These are phyloP conservation scores for Epicoccum sorghinum DNA, from an alignment of 2,329 filamentous ascomycete species.

Conservation along the genomic window DNA sequence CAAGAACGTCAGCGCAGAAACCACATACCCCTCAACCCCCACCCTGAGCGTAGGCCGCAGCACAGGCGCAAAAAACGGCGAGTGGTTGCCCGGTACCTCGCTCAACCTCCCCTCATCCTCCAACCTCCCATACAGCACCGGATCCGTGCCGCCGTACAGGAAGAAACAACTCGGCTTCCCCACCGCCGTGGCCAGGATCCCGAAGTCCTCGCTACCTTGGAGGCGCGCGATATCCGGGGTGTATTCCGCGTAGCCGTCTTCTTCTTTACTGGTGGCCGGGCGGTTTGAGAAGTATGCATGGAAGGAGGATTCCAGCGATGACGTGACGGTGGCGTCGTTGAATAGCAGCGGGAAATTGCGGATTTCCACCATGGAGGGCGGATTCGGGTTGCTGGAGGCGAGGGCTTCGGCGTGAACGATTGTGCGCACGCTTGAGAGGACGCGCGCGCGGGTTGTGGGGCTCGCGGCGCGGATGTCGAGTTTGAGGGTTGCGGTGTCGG, in stretches of 20 bases:
- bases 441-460: conserved; percentile 53
- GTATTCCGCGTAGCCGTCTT: conserved; percentile 32
- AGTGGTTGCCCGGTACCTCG: conserved; percentile 66
- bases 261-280: not conserved
- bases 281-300: conserved; percentile 50
- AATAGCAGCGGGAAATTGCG: conserved; percentile 56
- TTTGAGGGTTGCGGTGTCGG: conserved; percentile 60
- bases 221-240: conserved; percentile 50
- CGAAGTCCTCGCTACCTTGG: conserved; percentile 64
- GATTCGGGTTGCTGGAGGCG: conserved; percentile 54
- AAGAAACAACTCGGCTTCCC: conserved; percentile 62
- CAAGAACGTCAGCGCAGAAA: conserved; percentile 58
- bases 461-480: conserved; percentile 61
- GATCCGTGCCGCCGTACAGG: conserved; percentile 61
- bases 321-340: conserved; percentile 57
- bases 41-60: conserved; percentile 63
- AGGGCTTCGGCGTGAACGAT: conserved; percentile 63
- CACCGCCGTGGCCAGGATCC: conserved; percentile 58
- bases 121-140: conserved; percentile 57
- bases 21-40: conserved; percentile 58
- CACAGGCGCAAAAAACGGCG: conserved; percentile 63
- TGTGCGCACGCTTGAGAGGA: conserved; percentile 56
- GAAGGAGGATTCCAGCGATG: conserved; percentile 53
- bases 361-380: conserved; percentile 52
- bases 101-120: conserved; percentile 53